phyloP scores from a whole-genome alignment of 148 eudicot species.

The Cornus suecica region DNA sequence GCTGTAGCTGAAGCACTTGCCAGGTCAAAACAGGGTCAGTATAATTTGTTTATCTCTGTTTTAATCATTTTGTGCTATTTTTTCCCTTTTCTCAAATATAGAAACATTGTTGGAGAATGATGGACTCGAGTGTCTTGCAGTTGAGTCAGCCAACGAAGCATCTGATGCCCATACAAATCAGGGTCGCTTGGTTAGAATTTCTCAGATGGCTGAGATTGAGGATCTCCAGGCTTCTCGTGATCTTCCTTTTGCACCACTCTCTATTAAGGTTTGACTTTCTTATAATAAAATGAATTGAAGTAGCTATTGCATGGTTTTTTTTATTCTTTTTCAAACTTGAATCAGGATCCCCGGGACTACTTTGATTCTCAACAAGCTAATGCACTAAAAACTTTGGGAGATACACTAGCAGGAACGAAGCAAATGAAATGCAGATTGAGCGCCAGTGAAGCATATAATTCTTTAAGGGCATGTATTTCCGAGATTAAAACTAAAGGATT shows the following conservation, averaged over 20 bases:
- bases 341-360: slow-evolving; percentile 96
- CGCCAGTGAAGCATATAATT: slow-evolving; percentile 60
- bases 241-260: slow-evolving; percentile 86
- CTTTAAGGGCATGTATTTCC: slow-evolving; percentile 46
- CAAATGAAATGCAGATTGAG: slow-evolving; percentile 46
- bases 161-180: slow-evolving; percentile 38
- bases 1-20: slow-evolving; percentile 88
- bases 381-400: slow-evolving; percentile 63
- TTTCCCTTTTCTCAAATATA: background rate
- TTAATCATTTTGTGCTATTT: background rate
- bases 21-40: slow-evolving; percentile 63
- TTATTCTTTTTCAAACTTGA: slow-evolving; percentile 6
- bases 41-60: slow-evolving; percentile 4
- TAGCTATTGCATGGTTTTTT: background rate
- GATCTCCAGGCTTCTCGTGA: slow-evolving; percentile 90
- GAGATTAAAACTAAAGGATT: slow-evolving; percentile 54
- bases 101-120: background rate
- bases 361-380: slow-evolving; percentile 95
- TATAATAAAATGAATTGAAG: background rate
- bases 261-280: slow-evolving; percentile 66
- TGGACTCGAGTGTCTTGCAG: slow-evolving; percentile 31
- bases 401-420: slow-evolving; percentile 42
- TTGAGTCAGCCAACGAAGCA: slow-evolving; percentile 64
- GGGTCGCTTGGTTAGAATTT: slow-evolving; percentile 55
- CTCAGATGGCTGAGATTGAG: slow-evolving; percentile 81